Evolutionary conservation across 371 early-diverging fungal genomes (phyloP), one percentile per base, ranked within the genome.

Genomic region (Apophysomyces variabilis): DNA sequence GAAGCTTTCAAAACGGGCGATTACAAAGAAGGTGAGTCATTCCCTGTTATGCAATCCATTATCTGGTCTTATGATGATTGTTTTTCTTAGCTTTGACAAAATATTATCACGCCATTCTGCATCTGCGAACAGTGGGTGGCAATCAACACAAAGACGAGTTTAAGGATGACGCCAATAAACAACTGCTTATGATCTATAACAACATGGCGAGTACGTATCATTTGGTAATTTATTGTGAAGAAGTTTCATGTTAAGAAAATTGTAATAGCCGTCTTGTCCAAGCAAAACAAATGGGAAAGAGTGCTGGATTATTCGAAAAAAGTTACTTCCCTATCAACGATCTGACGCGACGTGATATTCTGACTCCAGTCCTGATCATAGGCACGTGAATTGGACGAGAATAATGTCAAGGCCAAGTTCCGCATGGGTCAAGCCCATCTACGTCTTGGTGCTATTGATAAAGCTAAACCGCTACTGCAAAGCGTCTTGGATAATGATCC

Each of bases 181-280:
- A 81, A 57, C 65, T 78, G 3, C 72, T 81, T 32, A 71, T 67
- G 75, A 69, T 81, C 44, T 81, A 81, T 60, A 81, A 81, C 60
- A 81, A 81, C 64, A 78, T 81, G 78, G 64, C 70, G 38, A 66
- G 73, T 73, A 61, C 44, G 41, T 57, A 35, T 35, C 16, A 2
- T 26, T 26, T n/a, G n/a, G 3, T 38, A 35, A 14, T 16, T n/a
- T 16, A 13, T 5, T 45, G 18, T 4, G 57, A 60, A 65, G 11
- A 5, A 13, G 6, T 38, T 38, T 41, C 16, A 18, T 12, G 5
- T 5, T 5, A 57, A 8, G 37, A 13, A 7, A 26, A 39, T 58
- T 45, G 13, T 45, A 16, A 5, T 58, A 73, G 77, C 78, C 18
- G 81, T 78, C 0, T 68, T 72, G 60, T 61, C 77, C 7, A 78